Conservation (phyloP, 257 asterid genomes). For the Solanum raphanifolium region DNA sequence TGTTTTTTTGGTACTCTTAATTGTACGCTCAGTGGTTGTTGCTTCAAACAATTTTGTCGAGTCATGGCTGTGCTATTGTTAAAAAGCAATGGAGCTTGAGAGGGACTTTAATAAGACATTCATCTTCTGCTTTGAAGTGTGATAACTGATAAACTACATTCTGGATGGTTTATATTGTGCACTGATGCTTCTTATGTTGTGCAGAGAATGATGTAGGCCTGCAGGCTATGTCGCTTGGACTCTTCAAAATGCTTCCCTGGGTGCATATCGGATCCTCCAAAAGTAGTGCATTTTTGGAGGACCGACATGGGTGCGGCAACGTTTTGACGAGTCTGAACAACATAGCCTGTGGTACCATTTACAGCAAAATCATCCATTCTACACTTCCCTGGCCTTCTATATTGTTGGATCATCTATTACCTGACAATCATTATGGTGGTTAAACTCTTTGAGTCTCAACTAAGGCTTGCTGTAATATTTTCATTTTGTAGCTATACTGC, state of each 20-base stretch:
- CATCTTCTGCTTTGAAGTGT: not conserved
- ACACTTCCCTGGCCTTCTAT: not conserved
- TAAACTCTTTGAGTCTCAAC: not conserved
- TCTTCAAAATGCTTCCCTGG: not conserved
- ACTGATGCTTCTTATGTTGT: not conserved
- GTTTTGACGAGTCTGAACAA: not conserved
- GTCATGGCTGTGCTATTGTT: not conserved
- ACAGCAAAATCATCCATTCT: not conserved
- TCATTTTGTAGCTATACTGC: slow-evolving; percentile 73
- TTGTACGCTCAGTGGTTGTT: not conserved
- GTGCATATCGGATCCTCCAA: not conserved
- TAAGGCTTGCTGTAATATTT: not conserved
- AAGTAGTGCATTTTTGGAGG: not conserved
- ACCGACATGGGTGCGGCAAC: not conserved
- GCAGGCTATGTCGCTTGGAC: not conserved
- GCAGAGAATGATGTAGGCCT: not conserved
- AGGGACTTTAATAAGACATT: not conserved
- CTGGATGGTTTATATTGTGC: not conserved
- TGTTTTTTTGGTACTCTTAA: slow-evolving; percentile 8
- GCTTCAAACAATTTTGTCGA: not conserved
- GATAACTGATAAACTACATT: not conserved
- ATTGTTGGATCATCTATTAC: not conserved
- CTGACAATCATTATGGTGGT: not conserved
- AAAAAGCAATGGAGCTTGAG: not conserved
- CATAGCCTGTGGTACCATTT: not conserved